Percentiles rank a stretch among this genome's conserved stretches.
Conservation (phyloP, 768 basidiomycete genomes). For the Pulveroboletus frians region DNA sequence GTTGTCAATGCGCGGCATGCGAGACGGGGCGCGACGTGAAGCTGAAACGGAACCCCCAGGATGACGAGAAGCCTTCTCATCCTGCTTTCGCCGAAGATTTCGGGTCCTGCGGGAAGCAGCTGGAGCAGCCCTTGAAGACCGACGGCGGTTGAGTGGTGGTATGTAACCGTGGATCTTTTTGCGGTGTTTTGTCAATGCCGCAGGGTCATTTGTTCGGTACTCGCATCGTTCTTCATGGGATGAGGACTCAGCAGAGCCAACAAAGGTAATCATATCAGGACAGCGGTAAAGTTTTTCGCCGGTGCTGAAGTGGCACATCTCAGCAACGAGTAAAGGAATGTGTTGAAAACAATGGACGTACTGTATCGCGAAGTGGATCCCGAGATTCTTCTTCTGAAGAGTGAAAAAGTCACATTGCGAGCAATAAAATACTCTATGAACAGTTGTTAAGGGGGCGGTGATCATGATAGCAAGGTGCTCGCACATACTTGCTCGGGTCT, state of each 20-base stretch:
- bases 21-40: neutral
- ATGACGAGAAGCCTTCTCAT: neutral
- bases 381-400: constrained; percentile 18
- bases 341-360: constrained; percentile 1
- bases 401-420: constrained; percentile 14
- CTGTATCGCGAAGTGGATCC: constrained; percentile 18
- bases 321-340: neutral
- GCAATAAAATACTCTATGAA: constrained; percentile 12
- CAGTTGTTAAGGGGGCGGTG: neutral
- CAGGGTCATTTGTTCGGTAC: constrained; percentile 23
- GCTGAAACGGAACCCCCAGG: neutral
- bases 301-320: constrained; percentile 9
- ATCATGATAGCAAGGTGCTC: neutral
- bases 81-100: neutral
- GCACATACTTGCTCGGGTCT: constrained; percentile 4
- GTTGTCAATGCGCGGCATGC: neutral
- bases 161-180: constrained; percentile 19
- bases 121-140: neutral
- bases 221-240: constrained; percentile 3
- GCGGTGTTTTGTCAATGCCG: constrained; percentile 23
- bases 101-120: neutral
- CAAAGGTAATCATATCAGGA: neutral
- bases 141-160: constrained; percentile 7
- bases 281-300: constrained; percentile 16
- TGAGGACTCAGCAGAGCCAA: neutral